These are phyloP conservation scores for Trichoderma asperelloides DNA, from an alignment of 495 filamentous ascomycete species.

Conservation along the genomic window DNA sequence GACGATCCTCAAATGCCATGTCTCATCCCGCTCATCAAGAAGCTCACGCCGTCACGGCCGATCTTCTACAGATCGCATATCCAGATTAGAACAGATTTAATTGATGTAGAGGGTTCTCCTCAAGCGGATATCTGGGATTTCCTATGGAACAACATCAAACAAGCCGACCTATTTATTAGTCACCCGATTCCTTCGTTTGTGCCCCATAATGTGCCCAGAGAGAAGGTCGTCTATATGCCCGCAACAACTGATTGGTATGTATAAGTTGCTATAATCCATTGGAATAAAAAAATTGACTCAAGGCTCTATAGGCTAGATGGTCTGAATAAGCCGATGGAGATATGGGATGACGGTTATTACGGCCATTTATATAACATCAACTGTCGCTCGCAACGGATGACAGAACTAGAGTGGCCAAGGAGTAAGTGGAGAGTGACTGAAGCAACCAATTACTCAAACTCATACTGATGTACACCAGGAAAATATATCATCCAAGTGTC, in stretches of 20 bases:
- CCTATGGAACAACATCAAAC: constrained; percentile 63
- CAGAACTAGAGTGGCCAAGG: not conserved
- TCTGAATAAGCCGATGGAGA: constrained; percentile 67
- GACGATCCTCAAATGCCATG: constrained; percentile 88
- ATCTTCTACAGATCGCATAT: constrained; percentile 80
- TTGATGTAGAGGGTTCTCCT: constrained; percentile 49
- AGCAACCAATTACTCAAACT: not conserved
- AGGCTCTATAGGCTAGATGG: constrained; percentile 60
- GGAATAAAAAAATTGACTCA: not conserved
- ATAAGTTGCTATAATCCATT: not conserved
- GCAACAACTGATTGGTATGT: constrained; percentile 74
- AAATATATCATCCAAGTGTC: constrained; percentile 77
- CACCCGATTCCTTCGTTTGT: constrained; percentile 77
- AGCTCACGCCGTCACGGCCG: constrained; percentile 60
- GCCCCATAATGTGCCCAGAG: constrained; percentile 53
- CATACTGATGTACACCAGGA: constrained; percentile 25
- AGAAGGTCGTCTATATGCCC: constrained; percentile 69
- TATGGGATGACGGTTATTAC: constrained; percentile 71
- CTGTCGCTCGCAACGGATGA: constrained; percentile 50
- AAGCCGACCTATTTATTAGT: constrained; percentile 72
- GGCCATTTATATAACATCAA: constrained; percentile 61
- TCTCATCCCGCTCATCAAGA: constrained; percentile 69
- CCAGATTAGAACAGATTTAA: constrained; percentile 70
- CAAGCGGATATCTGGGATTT: constrained; percentile 71
- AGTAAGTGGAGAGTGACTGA: not conserved